These are phyloP conservation scores for Conringia planisiliqua DNA, from an alignment of 345 rosid genomes.

Conservation along the genomic window DNA sequence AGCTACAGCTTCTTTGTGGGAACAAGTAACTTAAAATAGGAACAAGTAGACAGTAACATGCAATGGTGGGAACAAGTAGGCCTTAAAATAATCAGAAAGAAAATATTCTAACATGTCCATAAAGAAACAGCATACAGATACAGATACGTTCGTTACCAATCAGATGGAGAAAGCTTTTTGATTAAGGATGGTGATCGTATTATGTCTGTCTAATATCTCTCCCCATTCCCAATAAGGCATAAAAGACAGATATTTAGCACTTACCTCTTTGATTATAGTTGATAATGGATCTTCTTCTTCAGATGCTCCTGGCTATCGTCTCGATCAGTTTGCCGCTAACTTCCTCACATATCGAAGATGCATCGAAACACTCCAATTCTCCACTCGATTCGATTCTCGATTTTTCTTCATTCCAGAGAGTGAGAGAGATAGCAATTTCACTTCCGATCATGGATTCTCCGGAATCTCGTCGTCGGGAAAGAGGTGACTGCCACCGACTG, in stretches of 20 bases:
- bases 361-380: background rate
- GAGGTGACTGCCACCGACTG: too few species aligned
- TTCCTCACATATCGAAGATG: background rate
- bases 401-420: too few species aligned
- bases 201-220: too few species aligned
- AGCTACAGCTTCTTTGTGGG: slow-evolving; percentile 2
- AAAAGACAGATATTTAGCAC: background rate
- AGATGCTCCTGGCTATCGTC: background rate
- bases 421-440: too few species aligned
- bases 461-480: too few species aligned
- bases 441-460: too few species aligned
- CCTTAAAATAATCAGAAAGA: background rate
- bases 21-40: too few species aligned
- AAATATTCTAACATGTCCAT: background rate
- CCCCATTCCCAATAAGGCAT: too few species aligned
- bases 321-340: background rate
- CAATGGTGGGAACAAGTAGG: background rate
- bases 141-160: background rate
- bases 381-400: too few species aligned
- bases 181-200: too few species aligned
- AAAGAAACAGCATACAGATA: background rate
- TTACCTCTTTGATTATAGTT: background rate
- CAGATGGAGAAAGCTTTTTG: background rate
- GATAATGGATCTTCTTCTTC: background rate
- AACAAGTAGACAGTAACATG: too few species aligned